These are phyloP conservation scores for Aspergillus quadrilineatus DNA, from an alignment of 2,329 filamentous ascomycete genomes.

Conservation along the genomic window DNA sequence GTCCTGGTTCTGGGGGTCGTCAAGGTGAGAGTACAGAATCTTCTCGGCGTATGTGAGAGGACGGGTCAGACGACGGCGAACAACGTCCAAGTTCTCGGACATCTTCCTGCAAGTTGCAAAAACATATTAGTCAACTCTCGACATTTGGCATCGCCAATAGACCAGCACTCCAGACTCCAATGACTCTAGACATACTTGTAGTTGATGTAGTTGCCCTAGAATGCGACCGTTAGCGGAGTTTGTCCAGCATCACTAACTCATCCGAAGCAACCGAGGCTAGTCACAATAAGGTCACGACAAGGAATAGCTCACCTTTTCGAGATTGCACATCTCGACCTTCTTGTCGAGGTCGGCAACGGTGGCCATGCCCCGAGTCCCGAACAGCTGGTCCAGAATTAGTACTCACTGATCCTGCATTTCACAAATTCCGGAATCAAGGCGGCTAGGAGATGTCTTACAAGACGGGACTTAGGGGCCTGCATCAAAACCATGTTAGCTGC, in stretches of 20 bases:
- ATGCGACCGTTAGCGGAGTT: slow-evolving; percentile 27
- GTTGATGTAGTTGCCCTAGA: slow-evolving; percentile 87
- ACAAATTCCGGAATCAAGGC: background rate
- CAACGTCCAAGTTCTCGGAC: slow-evolving; percentile 92
- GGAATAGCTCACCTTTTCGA: slow-evolving; percentile 64
- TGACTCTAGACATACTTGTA: slow-evolving; percentile 59
- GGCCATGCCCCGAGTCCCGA: slow-evolving; percentile 70
- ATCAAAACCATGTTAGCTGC: slow-evolving; percentile 23
- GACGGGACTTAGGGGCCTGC: slow-evolving; percentile 47
- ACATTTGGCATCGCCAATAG: background rate
- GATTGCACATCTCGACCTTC: slow-evolving; percentile 98
- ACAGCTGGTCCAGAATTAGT: slow-evolving; percentile 45
- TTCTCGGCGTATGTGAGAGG: slow-evolving; percentile 97
- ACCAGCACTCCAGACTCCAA: background rate
- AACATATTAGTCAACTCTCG: slow-evolving; percentile 23
- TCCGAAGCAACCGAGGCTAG: slow-evolving; percentile 25
- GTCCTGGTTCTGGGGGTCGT: slow-evolving; percentile 93
- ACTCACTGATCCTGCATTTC: background rate
- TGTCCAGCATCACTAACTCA: slow-evolving; percentile 12
- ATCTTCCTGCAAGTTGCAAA: slow-evolving; percentile 69
- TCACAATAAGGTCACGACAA: background rate
- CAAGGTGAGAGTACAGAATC: slow-evolving; percentile 97
- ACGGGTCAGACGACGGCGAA: slow-evolving; percentile 83
- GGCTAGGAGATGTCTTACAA: slow-evolving; percentile 37
- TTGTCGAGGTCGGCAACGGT: slow-evolving; percentile 85